Percentiles rank a stretch among this genome's conserved stretches.
Conservation (phyloP, 495 filamentous ascomycete species). For the Penicillium atrosanguineum region DNA sequence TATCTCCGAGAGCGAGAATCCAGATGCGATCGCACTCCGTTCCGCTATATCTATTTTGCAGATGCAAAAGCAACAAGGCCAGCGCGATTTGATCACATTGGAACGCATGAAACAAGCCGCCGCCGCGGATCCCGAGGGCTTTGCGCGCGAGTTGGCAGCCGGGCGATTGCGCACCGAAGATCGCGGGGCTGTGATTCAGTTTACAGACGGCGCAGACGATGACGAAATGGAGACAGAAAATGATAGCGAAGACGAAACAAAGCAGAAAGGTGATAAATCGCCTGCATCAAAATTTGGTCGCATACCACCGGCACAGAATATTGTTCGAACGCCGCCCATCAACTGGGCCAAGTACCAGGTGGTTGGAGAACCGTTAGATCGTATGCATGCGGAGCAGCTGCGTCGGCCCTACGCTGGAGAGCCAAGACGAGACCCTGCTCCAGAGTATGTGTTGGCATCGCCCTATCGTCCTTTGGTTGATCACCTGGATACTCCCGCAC, state of each 20-base stretch:
- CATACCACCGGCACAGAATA: slow-evolving; percentile 75
- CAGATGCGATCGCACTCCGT: slow-evolving; percentile 79
- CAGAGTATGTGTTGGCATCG: slow-evolving; percentile 61
- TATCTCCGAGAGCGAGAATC: slow-evolving; percentile 72
- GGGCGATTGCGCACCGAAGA: slow-evolving; percentile 50
- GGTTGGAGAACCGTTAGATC: slow-evolving; percentile 75
- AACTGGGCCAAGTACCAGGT: slow-evolving; percentile 91
- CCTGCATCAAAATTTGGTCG: slow-evolving; percentile 39
- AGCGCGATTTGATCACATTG: slow-evolving; percentile 66
- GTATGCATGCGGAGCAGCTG: slow-evolving; percentile 76
- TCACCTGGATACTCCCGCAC: slow-evolving; percentile 53
- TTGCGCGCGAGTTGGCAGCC: slow-evolving; percentile 57
- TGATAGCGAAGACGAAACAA: slow-evolving; percentile 24
- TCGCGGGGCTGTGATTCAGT: slow-evolving; percentile 39
- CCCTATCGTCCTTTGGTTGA: slow-evolving; percentile 73
- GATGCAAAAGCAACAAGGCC: slow-evolving; percentile 72
- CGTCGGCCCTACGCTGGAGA: slow-evolving; percentile 58
- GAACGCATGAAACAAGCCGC: slow-evolving; percentile 62
- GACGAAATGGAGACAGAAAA: slow-evolving; percentile 38
- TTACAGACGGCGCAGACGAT: slow-evolving; percentile 36
- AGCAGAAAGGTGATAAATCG: slow-evolving; percentile 22
- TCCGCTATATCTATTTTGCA: slow-evolving; percentile 79
- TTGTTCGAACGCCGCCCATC: slow-evolving; percentile 79
- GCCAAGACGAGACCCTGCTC: slow-evolving; percentile 42
- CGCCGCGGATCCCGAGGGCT: slow-evolving; percentile 63